phyloP scores from a whole-genome alignment of 2,329 filamentous ascomycete genomes.

The Aspergillus piperis region DNA sequence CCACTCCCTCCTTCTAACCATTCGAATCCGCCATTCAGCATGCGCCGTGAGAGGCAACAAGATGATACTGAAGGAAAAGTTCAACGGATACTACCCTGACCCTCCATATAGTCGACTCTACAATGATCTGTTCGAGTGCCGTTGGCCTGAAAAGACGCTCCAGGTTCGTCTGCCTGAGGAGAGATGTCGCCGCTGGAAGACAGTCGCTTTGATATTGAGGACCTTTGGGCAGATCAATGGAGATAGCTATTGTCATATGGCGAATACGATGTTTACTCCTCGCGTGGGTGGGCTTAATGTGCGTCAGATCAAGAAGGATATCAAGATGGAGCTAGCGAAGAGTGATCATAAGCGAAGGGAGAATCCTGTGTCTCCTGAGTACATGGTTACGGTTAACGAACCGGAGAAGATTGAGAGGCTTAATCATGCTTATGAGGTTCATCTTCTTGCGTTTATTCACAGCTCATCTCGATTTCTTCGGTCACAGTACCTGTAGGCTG shows the following conservation, averaged over 20 bases:
- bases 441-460: constrained; percentile 4
- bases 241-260: constrained; percentile 26
- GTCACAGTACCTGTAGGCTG: not conserved
- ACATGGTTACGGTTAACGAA: not conserved
- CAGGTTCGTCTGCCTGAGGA: constrained; percentile 27
- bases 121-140: constrained; percentile 21
- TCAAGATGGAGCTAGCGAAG: constrained; percentile 8
- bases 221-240: constrained; percentile 28
- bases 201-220: constrained; percentile 30
- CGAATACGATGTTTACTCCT: constrained; percentile 16
- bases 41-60: constrained; percentile 18
- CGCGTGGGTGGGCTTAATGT: constrained; percentile 29
- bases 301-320: constrained; percentile 19
- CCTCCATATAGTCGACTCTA: constrained; percentile 22
- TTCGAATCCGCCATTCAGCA: constrained; percentile 20
- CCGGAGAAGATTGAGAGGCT: constrained; percentile 1
- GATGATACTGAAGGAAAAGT: constrained; percentile 23
- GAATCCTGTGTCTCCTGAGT: not conserved
- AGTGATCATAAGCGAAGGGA: not conserved
- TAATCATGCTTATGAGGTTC: constrained; percentile 1
- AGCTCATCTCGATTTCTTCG: constrained; percentile 1
- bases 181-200: constrained; percentile 29
- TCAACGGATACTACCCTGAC: constrained; percentile 21
- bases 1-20: constrained; percentile 28
- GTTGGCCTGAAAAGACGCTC: constrained; percentile 21